These are phyloP conservation scores for Rickenella mellea DNA, from an alignment of 768 basidiomycete species.

Conservation along the genomic window DNA sequence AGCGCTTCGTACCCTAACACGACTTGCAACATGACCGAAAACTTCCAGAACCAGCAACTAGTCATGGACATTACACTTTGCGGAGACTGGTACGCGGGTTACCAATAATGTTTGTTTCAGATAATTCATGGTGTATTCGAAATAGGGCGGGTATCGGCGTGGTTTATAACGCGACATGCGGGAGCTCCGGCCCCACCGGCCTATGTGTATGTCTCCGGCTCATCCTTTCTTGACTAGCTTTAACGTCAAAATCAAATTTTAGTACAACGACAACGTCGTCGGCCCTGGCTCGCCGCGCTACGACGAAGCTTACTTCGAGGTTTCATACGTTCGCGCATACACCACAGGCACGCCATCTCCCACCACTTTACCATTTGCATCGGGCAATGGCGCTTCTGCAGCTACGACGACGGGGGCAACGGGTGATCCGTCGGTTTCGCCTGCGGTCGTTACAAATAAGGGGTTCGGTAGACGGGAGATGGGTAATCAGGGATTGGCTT, in stretches of 20 bases:
- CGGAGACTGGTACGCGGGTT: slow-evolving; percentile 31
- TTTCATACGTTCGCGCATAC: slow-evolving; percentile 57
- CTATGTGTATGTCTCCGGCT: slow-evolving; percentile 30
- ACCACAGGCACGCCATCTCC: slow-evolving; percentile 20
- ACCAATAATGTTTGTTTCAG: neutral
- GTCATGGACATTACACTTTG: slow-evolving; percentile 49
- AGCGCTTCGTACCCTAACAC: slow-evolving; percentile 31
- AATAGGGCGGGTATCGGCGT: slow-evolving; percentile 39
- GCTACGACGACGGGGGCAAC: neutral
- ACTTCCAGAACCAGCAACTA: slow-evolving; percentile 39
- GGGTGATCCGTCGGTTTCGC: neutral
- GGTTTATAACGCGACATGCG: slow-evolving; percentile 34
- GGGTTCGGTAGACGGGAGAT: no score
- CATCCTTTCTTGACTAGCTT: no score
- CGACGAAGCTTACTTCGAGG: slow-evolving; percentile 57
- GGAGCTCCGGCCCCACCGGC: slow-evolving; percentile 25
- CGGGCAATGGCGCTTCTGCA: slow-evolving; percentile 4
- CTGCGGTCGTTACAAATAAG: no score
- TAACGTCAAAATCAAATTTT: no score
- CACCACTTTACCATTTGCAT: slow-evolving; percentile 11
- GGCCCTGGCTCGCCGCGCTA: slow-evolving; percentile 45
- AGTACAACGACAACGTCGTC: slow-evolving; percentile 48
- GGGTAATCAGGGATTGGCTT: no score
- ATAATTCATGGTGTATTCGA: neutral
- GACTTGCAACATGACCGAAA: slow-evolving; percentile 34